Evolutionary conservation across 2,329 filamentous ascomycete species (phyloP).

Genomic region (Talaromyces islandicus): DNA sequence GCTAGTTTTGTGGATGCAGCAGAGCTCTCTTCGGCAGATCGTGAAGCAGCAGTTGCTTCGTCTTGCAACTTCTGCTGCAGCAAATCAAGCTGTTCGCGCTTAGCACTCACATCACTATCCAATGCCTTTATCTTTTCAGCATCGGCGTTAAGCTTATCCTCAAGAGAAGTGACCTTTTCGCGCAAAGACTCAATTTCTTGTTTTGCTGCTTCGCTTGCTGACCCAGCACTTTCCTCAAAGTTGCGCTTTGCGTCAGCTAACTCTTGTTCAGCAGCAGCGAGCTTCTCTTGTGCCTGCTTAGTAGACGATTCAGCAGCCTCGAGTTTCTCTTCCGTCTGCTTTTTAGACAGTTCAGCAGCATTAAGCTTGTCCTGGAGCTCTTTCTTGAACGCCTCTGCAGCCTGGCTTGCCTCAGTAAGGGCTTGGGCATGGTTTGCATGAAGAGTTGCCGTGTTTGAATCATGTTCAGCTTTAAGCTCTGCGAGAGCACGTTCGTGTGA

Average conservation of each 20-base stretch:
- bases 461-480: conserved; percentile 24
- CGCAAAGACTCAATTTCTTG: conserved; percentile 31
- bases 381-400: conserved; percentile 24
- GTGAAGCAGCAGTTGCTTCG: conserved; percentile 26
- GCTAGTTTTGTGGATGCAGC: conserved; percentile 21
- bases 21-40: conserved; percentile 28
- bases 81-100: conserved; percentile 30
- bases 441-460: conserved; percentile 17
- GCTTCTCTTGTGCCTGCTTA: conserved; percentile 26
- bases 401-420: conserved; percentile 25
- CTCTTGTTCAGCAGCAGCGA: conserved; percentile 27
- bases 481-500: conserved; percentile 24
- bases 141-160: conserved; percentile 25
- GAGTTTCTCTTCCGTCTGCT: conserved; percentile 27
- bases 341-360: conserved; percentile 26
- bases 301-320: conserved; percentile 25
- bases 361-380: conserved; percentile 30
- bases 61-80: conserved; percentile 33
- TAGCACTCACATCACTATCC: conserved; percentile 28
- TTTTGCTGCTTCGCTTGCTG: conserved; percentile 27
- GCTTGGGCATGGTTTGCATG: conserved; percentile 27
- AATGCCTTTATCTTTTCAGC: conserved; percentile 28
- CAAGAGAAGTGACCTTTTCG: conserved; percentile 28
- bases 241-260: conserved; percentile 26
- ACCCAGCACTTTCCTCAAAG: conserved; percentile 27